Evolutionary conservation across 148 eudicot species (phyloP), one percentile per base, ranked within the genome.

Genomic region (Rhododendron ovatum): DNA sequence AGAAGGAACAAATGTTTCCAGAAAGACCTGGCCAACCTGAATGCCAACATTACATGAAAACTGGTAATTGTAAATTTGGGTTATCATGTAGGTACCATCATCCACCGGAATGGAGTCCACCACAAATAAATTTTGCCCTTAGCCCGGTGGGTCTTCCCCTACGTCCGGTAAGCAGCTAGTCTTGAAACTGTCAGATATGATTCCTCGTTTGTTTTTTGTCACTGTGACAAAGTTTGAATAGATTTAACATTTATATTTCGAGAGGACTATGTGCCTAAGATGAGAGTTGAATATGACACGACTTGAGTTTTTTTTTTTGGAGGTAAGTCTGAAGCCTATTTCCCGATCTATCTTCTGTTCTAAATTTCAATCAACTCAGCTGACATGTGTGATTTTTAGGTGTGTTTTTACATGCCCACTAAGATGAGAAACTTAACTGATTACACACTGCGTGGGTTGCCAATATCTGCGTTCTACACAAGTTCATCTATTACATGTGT

Each of bases 11-110:
- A 4, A 61, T 87, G 82, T 97, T 87, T 88, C 99, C 99, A n/a
- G 95, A 94, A 87, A 95, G 99, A 88, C 98, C 94, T 18, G 98
- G 95, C 81, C 95, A 93, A 90, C 93, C 96, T 59, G 98, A 95
- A 87, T 97, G 99, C 86, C 98, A 95, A 89, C 88, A 93, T 91
- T 97, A 93, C 88, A 83, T 94, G 88, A 97, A 90, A 89, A 95
- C 96, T 83, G 99, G 99, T 63, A 93, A 94, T 37, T 97, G 98
- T 87, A 97, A 97, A 87, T 95, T 86, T 89, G 99, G 99, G 37
- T 86, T 95, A 22, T 91, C 99, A 11, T 97, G 98, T 91, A 93
- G 90, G 89, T 97, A 94, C 85, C 95, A 97, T 88, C 99, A 95
- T 90, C 98, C 99, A 24, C 86, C 89, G 18, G 95, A 97, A 82